phyloP scores from a whole-genome alignment of 129 eudicot species.

The Flaveria linearis region DNA sequence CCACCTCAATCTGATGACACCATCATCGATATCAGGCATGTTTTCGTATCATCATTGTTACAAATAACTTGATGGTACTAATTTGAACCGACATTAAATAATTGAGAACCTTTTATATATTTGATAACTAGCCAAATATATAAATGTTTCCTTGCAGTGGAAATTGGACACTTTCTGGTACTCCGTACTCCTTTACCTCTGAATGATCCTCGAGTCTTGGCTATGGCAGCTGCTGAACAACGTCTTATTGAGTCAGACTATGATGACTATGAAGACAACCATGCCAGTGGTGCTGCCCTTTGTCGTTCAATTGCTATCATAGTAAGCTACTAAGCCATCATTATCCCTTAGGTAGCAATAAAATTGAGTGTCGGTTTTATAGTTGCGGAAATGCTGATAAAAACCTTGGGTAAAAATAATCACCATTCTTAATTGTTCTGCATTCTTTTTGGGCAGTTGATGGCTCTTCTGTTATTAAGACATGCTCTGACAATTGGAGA shows the following conservation, averaged over 20 bases:
- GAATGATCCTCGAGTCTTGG: slow-evolving; percentile 77
- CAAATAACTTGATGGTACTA: slow-evolving; percentile 45
- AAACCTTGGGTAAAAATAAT: neutral
- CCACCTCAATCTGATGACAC: slow-evolving; percentile 52
- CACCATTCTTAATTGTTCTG: neutral
- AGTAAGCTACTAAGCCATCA: slow-evolving; percentile 61
- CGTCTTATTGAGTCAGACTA: slow-evolving; percentile 70
- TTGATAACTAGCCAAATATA: too few relatives aligned
- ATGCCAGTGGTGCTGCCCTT: slow-evolving; percentile 74
- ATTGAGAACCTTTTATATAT: too few relatives aligned
- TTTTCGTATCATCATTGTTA: slow-evolving; percentile 2
- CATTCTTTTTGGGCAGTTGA: slow-evolving; percentile 29
- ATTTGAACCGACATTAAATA: too few relatives aligned
- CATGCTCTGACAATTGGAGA: too few relatives aligned
- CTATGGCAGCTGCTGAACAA: slow-evolving; percentile 78
- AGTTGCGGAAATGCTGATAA: neutral
- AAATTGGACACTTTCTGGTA: too few relatives aligned
- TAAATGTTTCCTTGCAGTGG: too few relatives aligned
- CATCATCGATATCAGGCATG: slow-evolving; percentile 71
- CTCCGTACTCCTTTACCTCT: too few relatives aligned
- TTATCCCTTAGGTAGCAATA: neutral
- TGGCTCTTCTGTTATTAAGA: too few relatives aligned
- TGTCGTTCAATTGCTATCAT: slow-evolving; percentile 85
- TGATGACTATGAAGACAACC: slow-evolving; percentile 70
- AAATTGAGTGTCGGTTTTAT: neutral